Evolutionary conservation across 1,284 basidiomycete genomes (phyloP), one percentile per base, ranked within the genome.

Genomic region (Melanopsichium pennsylvanicum): DNA sequence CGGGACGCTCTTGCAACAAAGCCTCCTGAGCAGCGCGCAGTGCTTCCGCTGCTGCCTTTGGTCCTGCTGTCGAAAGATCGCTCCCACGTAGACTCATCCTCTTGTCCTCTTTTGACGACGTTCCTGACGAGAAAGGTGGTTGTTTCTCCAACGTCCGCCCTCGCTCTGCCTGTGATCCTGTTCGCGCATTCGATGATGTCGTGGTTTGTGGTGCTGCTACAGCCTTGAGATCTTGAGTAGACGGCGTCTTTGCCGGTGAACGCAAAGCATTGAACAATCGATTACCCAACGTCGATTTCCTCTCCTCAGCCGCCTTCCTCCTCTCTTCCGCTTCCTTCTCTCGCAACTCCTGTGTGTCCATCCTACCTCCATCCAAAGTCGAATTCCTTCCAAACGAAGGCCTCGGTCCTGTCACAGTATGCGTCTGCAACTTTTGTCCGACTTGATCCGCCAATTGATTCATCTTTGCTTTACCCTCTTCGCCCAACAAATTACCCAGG

Each of bases 401-500:
- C 31, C 66, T 56, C 10, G 79, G 79, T n/a, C 79, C 79, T 11
- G 62, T 64, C 15, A 79, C 72, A 0, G 79, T 77, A 40, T 78
- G 74, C n/a, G 76, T 74, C 38, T 78, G 76, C 27, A 79, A 51
- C 29, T 70, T 57, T 34, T 76, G 68, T 2, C 73, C 79, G 0
- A 79, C 79, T 27, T 74, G 70, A 47, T 81, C 79, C 11, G 76
- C 77, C 26, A 81, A 33, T 40, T 76, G 72, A 25, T 75, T 74
- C 70, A 79, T 78, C 48, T 75, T 74, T 2, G 74, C 73, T 32
- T 79, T 79, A 12, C 74, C 77, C 31, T 79, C 79, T 23, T 81
- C 79, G 16, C 78, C 79, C 6, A 79, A 43, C 9, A 79, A 46
- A 12, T 79, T 77, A 27, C 79, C 79, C 5, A 81, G 61, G 43